Evolutionary conservation across 805 yeast species (phyloP), one percentile per base, ranked within the genome.

Genomic region (Ascoidea tarda): DNA sequence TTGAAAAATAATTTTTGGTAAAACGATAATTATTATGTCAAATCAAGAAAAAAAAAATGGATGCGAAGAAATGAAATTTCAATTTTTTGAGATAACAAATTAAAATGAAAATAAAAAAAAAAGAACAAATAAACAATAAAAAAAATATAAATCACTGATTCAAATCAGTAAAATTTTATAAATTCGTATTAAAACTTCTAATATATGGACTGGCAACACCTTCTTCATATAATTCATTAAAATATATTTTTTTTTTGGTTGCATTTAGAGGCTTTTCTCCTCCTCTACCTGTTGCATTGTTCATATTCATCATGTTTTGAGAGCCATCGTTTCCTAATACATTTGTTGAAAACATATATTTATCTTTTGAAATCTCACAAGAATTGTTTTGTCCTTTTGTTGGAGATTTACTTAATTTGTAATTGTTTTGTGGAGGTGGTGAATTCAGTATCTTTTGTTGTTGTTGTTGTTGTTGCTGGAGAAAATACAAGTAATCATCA

Each of bases 141-240:
- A 10, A 38, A 10, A 38, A 38, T 38, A 38, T 10, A 38, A 4
- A 38, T 38, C 44, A 38, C 8, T 38, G 44, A 10, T 38, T 38
- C 8, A 10, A 21, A 21, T 21, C 28, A 21, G 21, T 4, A 16
- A 46, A n/a, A 10, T 28, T 49, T 45, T 48, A 54, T 10, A 52
- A 47, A 49, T 54, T 51, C 31, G 52, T 33, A 42, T 54, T 54
- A 32, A 55, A 55, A 2, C 52, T 51, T 33, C 51, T 33, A 5
- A 55, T n/a, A 42, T 53, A 55, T 6, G 57, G 57, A 47, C 55
- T 53, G 3, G 55, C 32, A 16, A 53, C 45, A 44, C 51, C 51
- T 50, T 55, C 57, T 38, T 55, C 57, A 42, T 51, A 55, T 5
- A 55, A 31, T 45, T 55, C 57, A 46, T 55, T 55, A 49, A 53